Conservation (phyloP, 2,329 filamentous ascomycete species). For the Beauveria sp. region DNA sequence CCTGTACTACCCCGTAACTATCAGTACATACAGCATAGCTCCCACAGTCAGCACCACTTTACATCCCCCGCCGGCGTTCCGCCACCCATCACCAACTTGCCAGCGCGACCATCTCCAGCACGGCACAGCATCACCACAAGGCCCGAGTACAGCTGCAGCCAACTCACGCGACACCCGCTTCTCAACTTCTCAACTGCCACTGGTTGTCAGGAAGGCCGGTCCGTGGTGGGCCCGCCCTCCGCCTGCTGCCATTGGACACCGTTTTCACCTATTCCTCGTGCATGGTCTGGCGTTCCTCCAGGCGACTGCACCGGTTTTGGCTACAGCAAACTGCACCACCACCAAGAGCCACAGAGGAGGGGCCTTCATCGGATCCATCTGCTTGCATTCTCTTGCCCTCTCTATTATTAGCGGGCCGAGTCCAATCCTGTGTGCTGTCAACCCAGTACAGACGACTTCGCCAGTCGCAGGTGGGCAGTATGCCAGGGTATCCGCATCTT, state of each 20-base stretch:
- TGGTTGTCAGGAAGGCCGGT: neutral
- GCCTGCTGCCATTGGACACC: conserved; percentile 11
- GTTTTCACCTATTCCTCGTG: conserved; percentile 8
- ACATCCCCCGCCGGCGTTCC: neutral
- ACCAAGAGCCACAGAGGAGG: neutral
- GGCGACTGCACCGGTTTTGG: neutral
- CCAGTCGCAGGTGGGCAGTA: neutral
- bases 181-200: neutral
- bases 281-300: conserved; percentile 2
- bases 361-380: conserved; percentile 2
- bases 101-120: neutral
- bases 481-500: neutral
- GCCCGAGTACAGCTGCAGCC: neutral
- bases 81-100: neutral
- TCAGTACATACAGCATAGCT: neutral
- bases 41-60: neutral
- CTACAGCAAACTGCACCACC: neutral
- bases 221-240: neutral
- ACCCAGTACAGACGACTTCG: neutral
- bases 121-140: neutral
- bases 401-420: neutral
- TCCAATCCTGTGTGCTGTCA: neutral
- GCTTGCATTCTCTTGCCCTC: neutral
- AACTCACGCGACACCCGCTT: neutral
- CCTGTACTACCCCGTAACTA: neutral